Evolutionary conservation across 2,329 filamentous ascomycete genomes (phyloP).

Genomic region (Cadophora luteo-olivacea): DNA sequence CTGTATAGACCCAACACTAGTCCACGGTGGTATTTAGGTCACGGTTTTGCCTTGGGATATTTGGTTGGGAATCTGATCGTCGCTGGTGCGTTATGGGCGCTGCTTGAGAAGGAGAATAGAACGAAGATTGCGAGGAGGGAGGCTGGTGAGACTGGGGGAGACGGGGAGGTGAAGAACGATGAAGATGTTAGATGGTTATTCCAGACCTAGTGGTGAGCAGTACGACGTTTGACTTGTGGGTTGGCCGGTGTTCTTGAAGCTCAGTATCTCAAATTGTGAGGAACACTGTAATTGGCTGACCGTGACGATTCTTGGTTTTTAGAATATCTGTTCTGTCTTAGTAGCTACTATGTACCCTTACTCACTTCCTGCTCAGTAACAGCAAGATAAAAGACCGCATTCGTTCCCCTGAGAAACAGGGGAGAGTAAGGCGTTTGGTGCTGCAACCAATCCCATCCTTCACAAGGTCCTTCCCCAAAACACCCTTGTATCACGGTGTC

Average conservation of each 20-base stretch:
- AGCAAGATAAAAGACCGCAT: too few relatives aligned
- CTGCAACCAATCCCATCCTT: too few relatives aligned
- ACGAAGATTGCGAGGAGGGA: slow-evolving; percentile 52
- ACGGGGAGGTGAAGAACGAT: slow-evolving; percentile 62
- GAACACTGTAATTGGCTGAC: too few relatives aligned
- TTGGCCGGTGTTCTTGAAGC: not conserved
- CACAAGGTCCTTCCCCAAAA: too few relatives aligned
- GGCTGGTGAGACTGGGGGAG: slow-evolving; percentile 58
- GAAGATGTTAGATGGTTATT: slow-evolving; percentile 72
- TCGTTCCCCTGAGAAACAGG: too few relatives aligned
- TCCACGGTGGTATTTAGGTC: slow-evolving; percentile 70
- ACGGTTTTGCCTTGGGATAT: slow-evolving; percentile 71
- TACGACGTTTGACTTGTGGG: not conserved
- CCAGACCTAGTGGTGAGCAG: slow-evolving; percentile 45
- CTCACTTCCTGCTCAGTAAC: too few relatives aligned
- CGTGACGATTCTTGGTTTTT: too few relatives aligned
- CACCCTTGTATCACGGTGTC: not conserved
- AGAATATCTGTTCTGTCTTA: too few relatives aligned
- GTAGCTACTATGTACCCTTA: too few relatives aligned
- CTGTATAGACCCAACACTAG: slow-evolving; percentile 66
- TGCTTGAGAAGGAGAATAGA: slow-evolving; percentile 64
- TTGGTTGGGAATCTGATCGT: slow-evolving; percentile 63
- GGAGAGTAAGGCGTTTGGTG: too few relatives aligned
- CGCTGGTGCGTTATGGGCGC: slow-evolving; percentile 56
- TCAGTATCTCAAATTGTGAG: too few relatives aligned